Conservation (phyloP, 2,329 filamentous ascomycete species). For the Fusarium equiseti region DNA sequence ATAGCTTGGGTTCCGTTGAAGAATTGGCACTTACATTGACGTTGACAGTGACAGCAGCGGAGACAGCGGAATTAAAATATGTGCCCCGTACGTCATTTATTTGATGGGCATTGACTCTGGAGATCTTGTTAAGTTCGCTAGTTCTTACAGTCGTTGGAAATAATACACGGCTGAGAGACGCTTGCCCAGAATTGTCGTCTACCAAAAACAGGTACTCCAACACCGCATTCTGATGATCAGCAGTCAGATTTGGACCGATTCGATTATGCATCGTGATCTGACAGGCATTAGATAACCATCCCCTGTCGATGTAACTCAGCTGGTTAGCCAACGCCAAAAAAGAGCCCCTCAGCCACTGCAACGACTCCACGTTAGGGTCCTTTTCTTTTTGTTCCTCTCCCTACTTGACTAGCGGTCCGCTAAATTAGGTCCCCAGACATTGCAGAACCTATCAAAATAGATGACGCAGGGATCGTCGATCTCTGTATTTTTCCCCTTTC, state of each 20-base stretch:
- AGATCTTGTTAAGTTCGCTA: neutral
- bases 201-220: neutral
- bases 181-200: neutral
- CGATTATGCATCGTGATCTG: slow-evolving; percentile 12
- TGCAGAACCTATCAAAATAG: neutral
- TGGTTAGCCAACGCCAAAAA: neutral
- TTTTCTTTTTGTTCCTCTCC: slow-evolving; percentile 1
- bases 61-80: neutral
- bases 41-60: neutral
- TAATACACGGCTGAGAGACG: neutral
- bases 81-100: neutral
- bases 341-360: neutral
- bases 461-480: slow-evolving; percentile 21
- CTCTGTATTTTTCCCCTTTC: neutral
- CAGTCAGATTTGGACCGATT: neutral
- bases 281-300: neutral
- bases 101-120: neutral
- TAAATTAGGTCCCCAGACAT: neutral
- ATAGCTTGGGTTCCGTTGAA: neutral
- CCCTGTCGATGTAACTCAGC: slow-evolving; percentile 5
- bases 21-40: neutral
- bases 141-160: neutral
- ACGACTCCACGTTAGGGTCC: neutral
- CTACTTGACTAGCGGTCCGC: neutral
- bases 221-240: neutral